Evolutionary conservation across 1,284 basidiomycete genomes (phyloP).

Genomic region (Naganishia albida): DNA sequence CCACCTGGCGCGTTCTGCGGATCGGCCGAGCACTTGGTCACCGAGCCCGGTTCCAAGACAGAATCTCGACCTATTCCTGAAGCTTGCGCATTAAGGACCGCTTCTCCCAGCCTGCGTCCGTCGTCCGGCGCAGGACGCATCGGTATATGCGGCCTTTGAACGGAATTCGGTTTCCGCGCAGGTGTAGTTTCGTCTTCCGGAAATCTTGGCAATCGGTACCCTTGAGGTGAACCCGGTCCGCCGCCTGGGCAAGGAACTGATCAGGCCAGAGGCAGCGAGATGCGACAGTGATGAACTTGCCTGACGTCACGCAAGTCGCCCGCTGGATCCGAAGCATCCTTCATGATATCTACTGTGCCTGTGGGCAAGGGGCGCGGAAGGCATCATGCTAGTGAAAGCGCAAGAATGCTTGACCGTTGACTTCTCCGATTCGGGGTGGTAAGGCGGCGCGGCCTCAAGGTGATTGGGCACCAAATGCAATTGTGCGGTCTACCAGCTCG

Average conservation of each 20-base stretch:
- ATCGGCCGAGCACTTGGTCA: constrained; percentile 77
- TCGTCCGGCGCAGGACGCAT: constrained; percentile 89
- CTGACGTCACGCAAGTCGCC: constrained; percentile 69
- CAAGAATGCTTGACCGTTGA: constrained; percentile 87
- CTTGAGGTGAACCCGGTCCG: constrained; percentile 81
- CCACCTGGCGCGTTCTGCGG: constrained; percentile 70
- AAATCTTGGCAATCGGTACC: constrained; percentile 87
- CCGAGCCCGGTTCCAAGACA: constrained; percentile 60
- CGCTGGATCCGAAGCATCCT: constrained; percentile 54
- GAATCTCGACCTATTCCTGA: constrained; percentile 97
- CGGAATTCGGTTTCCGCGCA: constrained; percentile 85
- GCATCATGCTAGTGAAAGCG: constrained; percentile 69
- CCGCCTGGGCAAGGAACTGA: constrained; percentile 36
- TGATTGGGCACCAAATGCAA: constrained; percentile 93
- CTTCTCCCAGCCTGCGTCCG: constrained; percentile 99
- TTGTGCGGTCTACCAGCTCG: constrained; percentile 81
- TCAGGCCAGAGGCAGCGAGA: neutral
- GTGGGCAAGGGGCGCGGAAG: constrained; percentile 62
- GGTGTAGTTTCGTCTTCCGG: constrained; percentile 91
- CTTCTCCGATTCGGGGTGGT: constrained; percentile 80
- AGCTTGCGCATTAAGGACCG: constrained; percentile 95
- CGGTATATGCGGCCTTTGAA: constrained; percentile 76
- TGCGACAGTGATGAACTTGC: constrained; percentile 34
- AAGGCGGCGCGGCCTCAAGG: constrained; percentile 90
- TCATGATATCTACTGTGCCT: constrained; percentile 69